Evolutionary conservation across 2,329 filamentous ascomycete genomes (phyloP), one percentile per base, ranked within the genome.

Genomic region (Ceratocystiopsis sp.): DNA sequence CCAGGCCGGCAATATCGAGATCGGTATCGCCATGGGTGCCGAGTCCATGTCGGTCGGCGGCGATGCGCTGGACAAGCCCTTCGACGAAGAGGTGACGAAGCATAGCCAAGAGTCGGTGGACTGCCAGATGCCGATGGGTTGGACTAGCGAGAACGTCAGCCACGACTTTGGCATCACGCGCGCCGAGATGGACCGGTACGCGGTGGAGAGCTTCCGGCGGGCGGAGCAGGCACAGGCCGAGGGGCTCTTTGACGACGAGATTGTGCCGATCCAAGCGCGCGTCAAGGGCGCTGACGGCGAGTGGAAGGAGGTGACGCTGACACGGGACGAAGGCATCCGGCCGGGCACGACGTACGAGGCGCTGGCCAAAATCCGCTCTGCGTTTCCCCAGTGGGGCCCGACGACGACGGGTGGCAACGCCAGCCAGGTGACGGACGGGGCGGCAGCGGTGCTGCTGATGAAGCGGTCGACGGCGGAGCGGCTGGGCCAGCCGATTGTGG

Each of bases 71-170:
- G 74, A 78, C 38, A 62, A 74, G 49, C 78, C 82, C 4, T 91
- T 95, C 62, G 78, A 85, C 59, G 76, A 80, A 50, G 77, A 80
- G 49, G 76, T 96, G 47, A 65, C 84, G 39, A 59, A 65, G 52
- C 65, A 70, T 55, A 81, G 72, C 64, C 80, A 85, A 58, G 84
- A 95, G 57, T 74, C 85, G 0, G 62, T 62, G 39, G 89, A 96
- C 65, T 91, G 86, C 69, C 75, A 89, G 75, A 75, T 86, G 70
- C 83, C 89, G 51, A 98, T 98, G 91, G 91, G 91, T 18, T 93
- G 93, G 75, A 98, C 91, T 3, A 89, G 81, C 46, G 91, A 98
- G 68, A 96, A 96, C 58, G 86, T 98, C 25, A 85, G 80, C 53
- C 76, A 76, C 40, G 91, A 96, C 64, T 96, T 96, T 61, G 75